These are phyloP conservation scores for Amylocarpus encephaloides DNA, from an alignment of 2,329 filamentous ascomycete species.

Conservation along the genomic window DNA sequence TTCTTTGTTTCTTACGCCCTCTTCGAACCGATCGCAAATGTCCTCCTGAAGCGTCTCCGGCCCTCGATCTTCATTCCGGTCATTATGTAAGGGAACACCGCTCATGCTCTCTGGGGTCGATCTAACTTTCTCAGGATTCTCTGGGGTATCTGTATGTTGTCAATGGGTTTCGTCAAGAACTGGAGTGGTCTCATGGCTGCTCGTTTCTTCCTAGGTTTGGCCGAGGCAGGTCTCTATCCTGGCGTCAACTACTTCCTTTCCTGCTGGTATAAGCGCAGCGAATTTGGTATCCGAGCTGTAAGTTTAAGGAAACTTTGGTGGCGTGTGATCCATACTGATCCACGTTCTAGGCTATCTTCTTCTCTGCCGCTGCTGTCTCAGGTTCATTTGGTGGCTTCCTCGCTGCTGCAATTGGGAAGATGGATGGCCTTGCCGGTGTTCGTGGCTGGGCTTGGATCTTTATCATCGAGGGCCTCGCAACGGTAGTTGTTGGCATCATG, in stretches of 20 bases:
- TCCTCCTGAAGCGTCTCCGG: constrained; percentile 63
- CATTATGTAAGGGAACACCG: constrained; percentile 63
- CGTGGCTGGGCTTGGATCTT: constrained; percentile 61
- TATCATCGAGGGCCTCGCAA: constrained; percentile 50
- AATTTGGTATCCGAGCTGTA: constrained; percentile 67
- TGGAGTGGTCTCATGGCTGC: constrained; percentile 29
- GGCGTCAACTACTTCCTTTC: constrained; percentile 75
- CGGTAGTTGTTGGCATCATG: constrained; percentile 45
- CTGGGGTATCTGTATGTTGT: constrained; percentile 64
- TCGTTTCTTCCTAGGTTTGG: constrained; percentile 59
- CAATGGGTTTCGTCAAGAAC: constrained; percentile 33
- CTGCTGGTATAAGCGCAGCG: constrained; percentile 78
- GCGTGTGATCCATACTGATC: too few species aligned
- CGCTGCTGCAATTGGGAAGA: constrained; percentile 63
- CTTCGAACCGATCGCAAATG: constrained; percentile 69
- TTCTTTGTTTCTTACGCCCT: constrained; percentile 83
- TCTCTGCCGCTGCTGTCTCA: constrained; percentile 72
- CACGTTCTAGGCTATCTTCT: constrained; percentile 57
- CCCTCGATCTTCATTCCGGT: constrained; percentile 74
- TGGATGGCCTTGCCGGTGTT: constrained; percentile 55
- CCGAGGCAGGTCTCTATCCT: constrained; percentile 70
- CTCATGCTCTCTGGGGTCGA: neutral
- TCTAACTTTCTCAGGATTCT: constrained; percentile 38
- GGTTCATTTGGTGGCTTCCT: constrained; percentile 73
- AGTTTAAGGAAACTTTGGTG: too few species aligned